Evolutionary conservation across 345 rosid genomes (phyloP).

Genomic region (Eutrema yunnanense): DNA sequence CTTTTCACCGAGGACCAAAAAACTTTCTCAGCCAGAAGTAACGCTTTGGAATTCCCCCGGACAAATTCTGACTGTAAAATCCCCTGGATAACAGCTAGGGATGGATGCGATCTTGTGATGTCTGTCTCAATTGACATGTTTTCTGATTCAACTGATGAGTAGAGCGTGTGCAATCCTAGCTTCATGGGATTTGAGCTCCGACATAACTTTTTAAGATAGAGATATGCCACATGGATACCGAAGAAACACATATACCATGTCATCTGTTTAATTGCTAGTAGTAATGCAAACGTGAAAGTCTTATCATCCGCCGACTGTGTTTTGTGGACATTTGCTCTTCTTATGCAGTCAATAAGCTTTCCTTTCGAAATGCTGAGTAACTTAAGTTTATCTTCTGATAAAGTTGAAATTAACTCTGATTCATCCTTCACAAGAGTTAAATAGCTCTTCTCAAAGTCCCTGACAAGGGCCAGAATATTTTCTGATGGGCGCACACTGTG

Average conservation of each 20-base stretch:
- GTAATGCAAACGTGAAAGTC: conserved; percentile 37
- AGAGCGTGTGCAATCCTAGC: conserved; percentile 41
- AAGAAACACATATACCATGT: conserved; percentile 59
- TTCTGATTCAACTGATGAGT: conserved; percentile 33
- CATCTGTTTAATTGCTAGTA: conserved; percentile 54
- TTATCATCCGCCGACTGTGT: conserved; percentile 29
- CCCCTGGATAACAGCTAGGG: conserved; percentile 38
- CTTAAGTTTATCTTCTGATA: conserved; percentile 32
- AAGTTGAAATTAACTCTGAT: conserved; percentile 31
- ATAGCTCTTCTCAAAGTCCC: conserved; percentile 45
- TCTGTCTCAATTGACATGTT: conserved; percentile 29
- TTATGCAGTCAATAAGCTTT: conserved; percentile 42
- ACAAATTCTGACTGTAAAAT: conserved; percentile 38
- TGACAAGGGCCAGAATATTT: conserved; percentile 35
- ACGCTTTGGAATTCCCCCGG: conserved; percentile 31
- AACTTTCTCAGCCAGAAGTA: conserved; percentile 44
- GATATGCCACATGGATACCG: conserved; percentile 44
- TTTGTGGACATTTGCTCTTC: conserved; percentile 31
- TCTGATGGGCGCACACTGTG: conserved; percentile 41
- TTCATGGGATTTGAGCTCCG: conserved; percentile 37
- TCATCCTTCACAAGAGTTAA: conserved; percentile 44
- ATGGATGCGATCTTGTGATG: conserved; percentile 45
- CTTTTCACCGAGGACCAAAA: conserved; percentile 52
- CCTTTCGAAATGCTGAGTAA: conserved; percentile 49
- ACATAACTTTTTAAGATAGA: conserved; percentile 41